Base-by-base conservation (phyloP, 2,329 filamentous ascomycete species). In the Apiospora kogelbergensis region DNA sequence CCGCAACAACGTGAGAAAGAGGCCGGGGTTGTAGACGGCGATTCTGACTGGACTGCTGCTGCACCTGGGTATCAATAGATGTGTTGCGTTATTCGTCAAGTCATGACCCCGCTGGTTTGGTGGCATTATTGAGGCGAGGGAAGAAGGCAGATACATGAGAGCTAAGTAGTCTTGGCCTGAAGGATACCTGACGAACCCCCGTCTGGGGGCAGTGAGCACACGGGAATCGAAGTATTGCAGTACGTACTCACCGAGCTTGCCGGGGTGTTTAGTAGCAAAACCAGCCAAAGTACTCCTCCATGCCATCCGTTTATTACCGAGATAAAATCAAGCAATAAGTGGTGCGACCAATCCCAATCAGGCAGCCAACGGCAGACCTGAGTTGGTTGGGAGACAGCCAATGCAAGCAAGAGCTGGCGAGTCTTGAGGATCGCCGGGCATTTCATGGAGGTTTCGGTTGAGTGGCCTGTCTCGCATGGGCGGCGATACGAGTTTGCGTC, bases 271-370 rank as follows among this genome's bases (percentile, higher is more conserved):
- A 60, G 22, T 30, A n/a, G 20, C 17, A 20, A n/a, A 37, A 6
- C 53, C 33, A 37, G 26, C 17, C 30, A 60, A 37, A 60, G 53
- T 60, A 60, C n/a, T n/a, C n/a, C n/a, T n/a, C n/a, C n/a, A n/a
- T n/a, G n/a, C 53, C 30, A 30, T 15, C 11, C 40, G 40, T 15
- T 42, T 15, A 11, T 42, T 42, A 15, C 3, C 7, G 33, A 33
- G 33, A 65, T 41, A 22, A 65, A 44, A 72, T 73, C 70, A 72
- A 60, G 64, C 24, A 66, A 72, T 67, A 63, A 67, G 64, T 64
- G 69, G 44, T 64, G 70, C 46, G 67, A 71, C 66, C 69, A 70
- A 67, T 70, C 71, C 65, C 60, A 67, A 53, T 45, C 44, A 64
- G 67, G 41, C 67, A 37, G 41, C 26, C 37, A 37, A 11, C 53